Conservation (phyloP, 2,329 filamentous ascomycete genomes). For the Diaporthe helianthi region DNA sequence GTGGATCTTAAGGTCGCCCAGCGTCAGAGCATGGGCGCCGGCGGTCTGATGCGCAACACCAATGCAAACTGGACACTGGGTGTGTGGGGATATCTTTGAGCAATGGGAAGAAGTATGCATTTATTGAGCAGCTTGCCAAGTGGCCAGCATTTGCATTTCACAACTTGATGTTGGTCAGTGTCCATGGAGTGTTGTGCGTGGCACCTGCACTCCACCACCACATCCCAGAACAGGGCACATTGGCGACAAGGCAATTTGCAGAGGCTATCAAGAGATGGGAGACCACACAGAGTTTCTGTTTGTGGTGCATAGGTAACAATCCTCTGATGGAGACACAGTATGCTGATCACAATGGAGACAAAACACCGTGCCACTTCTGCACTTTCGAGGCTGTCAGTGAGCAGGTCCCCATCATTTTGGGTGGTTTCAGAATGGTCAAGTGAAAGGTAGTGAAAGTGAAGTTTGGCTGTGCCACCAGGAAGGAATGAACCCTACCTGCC, state of each 20-base stretch:
- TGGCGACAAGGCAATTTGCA: neutral
- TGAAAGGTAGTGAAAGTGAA: neutral
- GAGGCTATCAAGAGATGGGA: neutral
- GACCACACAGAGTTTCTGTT: neutral
- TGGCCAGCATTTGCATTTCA: neutral
- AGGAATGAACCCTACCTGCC: neutral
- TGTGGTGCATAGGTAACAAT: neutral
- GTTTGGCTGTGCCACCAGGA: neutral
- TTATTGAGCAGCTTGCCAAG: neutral
- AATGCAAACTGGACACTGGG: constrained; percentile 68
- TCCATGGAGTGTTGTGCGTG: neutral
- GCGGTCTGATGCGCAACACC: constrained; percentile 53
- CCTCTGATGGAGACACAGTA: neutral
- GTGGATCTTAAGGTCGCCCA: constrained; percentile 64
- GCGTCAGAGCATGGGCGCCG: constrained; percentile 69
- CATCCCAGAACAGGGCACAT: neutral
- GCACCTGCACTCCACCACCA: neutral
- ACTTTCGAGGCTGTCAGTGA: neutral
- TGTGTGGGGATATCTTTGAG: constrained; percentile 56
- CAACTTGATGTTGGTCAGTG: neutral
- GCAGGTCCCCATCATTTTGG: neutral
- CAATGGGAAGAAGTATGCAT: neutral
- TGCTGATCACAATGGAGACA: neutral
- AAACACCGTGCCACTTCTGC: neutral
- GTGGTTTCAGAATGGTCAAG: neutral